Base-by-base conservation (phyloP, 495 filamentous ascomycete genomes). In the Umbilicaria muhlenbergii region DNA sequence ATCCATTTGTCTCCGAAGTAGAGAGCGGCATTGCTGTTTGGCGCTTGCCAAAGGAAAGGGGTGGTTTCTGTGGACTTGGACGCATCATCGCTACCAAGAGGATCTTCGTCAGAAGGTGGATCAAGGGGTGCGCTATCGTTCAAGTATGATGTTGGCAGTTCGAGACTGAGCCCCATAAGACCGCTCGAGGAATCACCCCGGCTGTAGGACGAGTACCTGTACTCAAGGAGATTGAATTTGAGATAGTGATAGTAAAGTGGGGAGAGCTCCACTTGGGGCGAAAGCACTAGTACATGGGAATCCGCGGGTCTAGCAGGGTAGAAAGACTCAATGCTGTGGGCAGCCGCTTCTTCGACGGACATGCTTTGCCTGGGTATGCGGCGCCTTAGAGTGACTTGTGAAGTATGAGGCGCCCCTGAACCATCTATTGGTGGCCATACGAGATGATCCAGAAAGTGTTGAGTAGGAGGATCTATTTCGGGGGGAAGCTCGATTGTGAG, bases 1-100 rank as follows among this genome's bases (percentile, higher is more conserved):
- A 69, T 62, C 86, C 86, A 94, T 55, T 80, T 83, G 32, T 85
- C 76, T 17, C 85, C 85, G 41, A 86, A 81, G 57, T 83, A 84
- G 13, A 94, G 67, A 11, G 77, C 73, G 1, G 85, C 85, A 51
- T 86, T 81, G 52, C 77, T 80, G 54, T 77, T 80, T 15, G 86
- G 86, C 34, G 80, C 73, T 61, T 92, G 80, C 80, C 81, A 92
- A 3, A 88, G 63, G 49, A 89, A 88, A 0, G 79, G 70, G 0
- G 74, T 69, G 3, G 37, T 38, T 28, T 47, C 46, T 12, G 42
- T 37, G 34, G n/a, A 16, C 24, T 24, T 13, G 19, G 67, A 40
- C 12, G 47, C 49, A 5, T 64, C 51, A 24, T 53, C 36, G 0
- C 41, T 18, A 17, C 55, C 42, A 4, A 46, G 38, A 19, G 13